Base-by-base conservation (phyloP, 352 stramenopile species). In the Globisporangium megalacanthum region DNA sequence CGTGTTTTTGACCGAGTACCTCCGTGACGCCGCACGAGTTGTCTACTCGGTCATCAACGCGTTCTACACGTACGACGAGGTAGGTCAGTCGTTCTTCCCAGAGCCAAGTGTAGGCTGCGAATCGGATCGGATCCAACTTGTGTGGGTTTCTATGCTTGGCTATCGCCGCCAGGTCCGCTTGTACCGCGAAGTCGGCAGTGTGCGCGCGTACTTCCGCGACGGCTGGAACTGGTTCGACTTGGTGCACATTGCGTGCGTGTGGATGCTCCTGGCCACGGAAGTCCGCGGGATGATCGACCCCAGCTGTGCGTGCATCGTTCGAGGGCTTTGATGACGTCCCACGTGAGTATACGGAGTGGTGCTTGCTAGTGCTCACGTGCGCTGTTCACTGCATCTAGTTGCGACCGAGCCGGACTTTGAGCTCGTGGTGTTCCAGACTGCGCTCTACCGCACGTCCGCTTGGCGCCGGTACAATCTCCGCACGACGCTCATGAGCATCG, bases 171-270 rank as follows among this genome's bases (percentile, higher is more conserved):
- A 81, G 72, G 69, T 69, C 57, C 59, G 60, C 25, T 75, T 73
- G 20, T 89, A 79, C 46, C 41, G 65, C 47, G 77, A 89, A 41
- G 63, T 69, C 20, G 77, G 77, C 11, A 85, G 71, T 31, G 54
- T 89, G 31, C 69, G 73, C 9, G 61, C 70, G 1, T 92, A 92
- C 51, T 72, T 90, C 6, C 64, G 72, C 42, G 79, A 92, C 47
- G 77, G 77, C 11, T 92, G 83, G 83, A 92, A 88, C 50, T 86
- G 71, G 64, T 92, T 90, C 46, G 79, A 92, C 48, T 53, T 88
- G 17, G 51, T 92, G 3, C 83, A 88, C 46, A 89, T 92, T 58
- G 41, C 57, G 13, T 89, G 78, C 45, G 75, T 92, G 4, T 90
- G 83, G 83, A 55, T 89, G 29, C 58, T 90, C 5, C 52, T 88